Conservation (phyloP, 306 rosid species). For the Gynostemma pentaphyllum region DNA sequence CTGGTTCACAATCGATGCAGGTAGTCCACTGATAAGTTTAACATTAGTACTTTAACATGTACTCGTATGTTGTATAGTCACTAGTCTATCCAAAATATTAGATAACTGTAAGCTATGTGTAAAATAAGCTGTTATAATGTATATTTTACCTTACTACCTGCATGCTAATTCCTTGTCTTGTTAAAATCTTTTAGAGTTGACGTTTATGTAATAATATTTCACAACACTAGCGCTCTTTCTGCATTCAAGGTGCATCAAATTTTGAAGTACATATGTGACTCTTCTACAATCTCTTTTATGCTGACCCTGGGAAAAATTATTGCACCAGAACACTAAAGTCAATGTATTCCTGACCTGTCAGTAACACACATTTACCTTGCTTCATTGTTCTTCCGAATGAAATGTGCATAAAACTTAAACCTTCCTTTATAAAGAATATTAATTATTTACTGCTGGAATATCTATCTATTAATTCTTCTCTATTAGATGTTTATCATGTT, state of each 20-base stretch:
- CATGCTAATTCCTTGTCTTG: conserved; percentile 2
- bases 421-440: neutral
- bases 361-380: neutral
- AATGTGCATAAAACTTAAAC: neutral
- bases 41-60: neutral
- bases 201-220: neutral
- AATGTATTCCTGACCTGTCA: neutral
- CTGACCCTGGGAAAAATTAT: neutral
- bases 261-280: neutral
- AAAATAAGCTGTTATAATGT: neutral
- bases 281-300: neutral
- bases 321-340: neutral
- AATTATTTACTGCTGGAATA: neutral
- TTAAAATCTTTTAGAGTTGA: neutral
- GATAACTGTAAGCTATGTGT: neutral
- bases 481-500: neutral
- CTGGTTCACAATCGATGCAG: conserved; percentile 93
- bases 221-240: neutral
- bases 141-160: neutral
- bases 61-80: neutral
- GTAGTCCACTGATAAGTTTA: conserved; percentile 21
- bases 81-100: neutral
- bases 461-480: neutral
- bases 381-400: neutral
- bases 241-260: neutral